Conservation (phyloP, 495 filamentous ascomycete species). For the Xylaria longipes region DNA sequence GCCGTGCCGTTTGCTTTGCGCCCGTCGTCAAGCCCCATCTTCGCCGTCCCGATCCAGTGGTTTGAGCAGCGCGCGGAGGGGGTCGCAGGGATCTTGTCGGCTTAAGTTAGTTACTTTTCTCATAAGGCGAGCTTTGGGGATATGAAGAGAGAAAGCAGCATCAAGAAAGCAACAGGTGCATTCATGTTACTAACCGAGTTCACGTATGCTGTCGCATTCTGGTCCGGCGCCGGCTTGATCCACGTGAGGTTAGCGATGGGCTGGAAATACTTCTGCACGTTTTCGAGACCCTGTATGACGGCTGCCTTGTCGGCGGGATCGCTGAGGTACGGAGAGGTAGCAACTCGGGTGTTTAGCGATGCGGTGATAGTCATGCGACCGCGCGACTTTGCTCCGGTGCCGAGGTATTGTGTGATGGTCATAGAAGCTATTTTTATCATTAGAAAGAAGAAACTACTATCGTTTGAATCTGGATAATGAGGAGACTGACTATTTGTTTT, state of each 20-base stretch:
- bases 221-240: slow-evolving; percentile 53
- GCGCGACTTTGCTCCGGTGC: slow-evolving; percentile 58
- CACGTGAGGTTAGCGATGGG: slow-evolving; percentile 57
- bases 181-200: slow-evolving; percentile 37
- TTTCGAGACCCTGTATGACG: slow-evolving; percentile 53
- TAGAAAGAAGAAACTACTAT: background rate
- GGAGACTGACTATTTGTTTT: slow-evolving; percentile 37
- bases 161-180: background rate
- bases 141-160: background rate
- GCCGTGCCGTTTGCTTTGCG: slow-evolving; percentile 56
- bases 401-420: slow-evolving; percentile 62
- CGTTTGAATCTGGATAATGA: slow-evolving; percentile 8
- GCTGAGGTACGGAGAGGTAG: slow-evolving; percentile 50
- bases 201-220: slow-evolving; percentile 56
- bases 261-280: slow-evolving; percentile 55
- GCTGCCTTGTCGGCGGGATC: slow-evolving; percentile 45
- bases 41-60: slow-evolving; percentile 61
- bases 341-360: slow-evolving; percentile 53
- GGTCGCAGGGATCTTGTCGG: slow-evolving; percentile 38
- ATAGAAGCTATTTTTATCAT: slow-evolving; percentile 40
- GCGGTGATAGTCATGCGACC: slow-evolving; percentile 58
- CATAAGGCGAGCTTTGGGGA: slow-evolving; percentile 4
- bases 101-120: slow-evolving; percentile 8
- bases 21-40: slow-evolving; percentile 63
- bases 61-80: slow-evolving; percentile 44